phyloP scores from a whole-genome alignment of 345 rosid genomes.

The Heritiera fomes region DNA sequence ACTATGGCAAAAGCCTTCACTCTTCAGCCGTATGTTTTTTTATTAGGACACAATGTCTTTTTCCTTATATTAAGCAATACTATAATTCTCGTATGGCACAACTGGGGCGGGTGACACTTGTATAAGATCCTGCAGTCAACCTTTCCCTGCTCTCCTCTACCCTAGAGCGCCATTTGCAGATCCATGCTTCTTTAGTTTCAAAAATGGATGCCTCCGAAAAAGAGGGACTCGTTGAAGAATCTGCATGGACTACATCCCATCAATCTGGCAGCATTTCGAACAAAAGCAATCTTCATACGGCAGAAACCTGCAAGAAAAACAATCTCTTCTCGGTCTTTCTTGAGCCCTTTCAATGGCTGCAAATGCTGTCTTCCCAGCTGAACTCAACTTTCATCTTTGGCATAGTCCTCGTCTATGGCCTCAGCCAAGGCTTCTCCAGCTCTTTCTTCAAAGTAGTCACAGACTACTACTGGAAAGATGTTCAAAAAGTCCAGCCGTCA shows the following conservation, averaged over 20 bases:
- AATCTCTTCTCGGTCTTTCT: constrained; percentile 37
- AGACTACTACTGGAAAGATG: constrained; percentile 87
- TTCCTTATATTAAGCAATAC: background rate
- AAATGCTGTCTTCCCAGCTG: constrained; percentile 59
- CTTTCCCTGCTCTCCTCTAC: background rate
- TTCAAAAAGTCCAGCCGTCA: constrained; percentile 74
- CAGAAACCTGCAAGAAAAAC: background rate
- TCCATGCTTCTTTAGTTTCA: background rate
- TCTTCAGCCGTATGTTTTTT: background rate
- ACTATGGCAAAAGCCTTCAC: background rate
- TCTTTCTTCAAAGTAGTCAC: constrained; percentile 73
- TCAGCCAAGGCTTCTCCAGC: constrained; percentile 74
- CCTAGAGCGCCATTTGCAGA: constrained; percentile 5
- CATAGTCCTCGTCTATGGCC: constrained; percentile 66
- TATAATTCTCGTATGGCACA: background rate
- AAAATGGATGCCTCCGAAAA: constrained; percentile 36
- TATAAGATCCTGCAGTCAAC: background rate
- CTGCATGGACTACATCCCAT: constrained; percentile 1
- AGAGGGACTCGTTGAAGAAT: constrained; percentile 22
- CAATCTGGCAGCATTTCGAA: background rate
- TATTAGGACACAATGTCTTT: background rate
- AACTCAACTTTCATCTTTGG: constrained; percentile 67
- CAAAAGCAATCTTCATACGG: constrained; percentile 6
- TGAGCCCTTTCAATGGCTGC: constrained; percentile 72
- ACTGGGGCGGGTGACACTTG: background rate